A percentile compares a stretch with the other conserved stretches of the same genome.
Evolutionary conservation across 306 rosid genomes (phyloP).

Genomic region (Malus sylvestris): DNA sequence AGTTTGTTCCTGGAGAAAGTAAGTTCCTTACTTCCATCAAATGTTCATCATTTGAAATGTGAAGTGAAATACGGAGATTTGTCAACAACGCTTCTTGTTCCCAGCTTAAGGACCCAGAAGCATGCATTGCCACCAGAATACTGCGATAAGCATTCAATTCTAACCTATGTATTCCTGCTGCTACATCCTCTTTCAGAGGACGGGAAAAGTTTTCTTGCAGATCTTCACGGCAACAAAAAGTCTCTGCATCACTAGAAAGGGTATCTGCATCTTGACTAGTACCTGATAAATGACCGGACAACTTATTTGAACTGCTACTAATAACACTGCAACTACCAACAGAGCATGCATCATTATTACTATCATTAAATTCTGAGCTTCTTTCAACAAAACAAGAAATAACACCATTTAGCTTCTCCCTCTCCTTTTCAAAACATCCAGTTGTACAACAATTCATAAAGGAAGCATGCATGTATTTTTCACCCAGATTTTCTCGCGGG

Average conservation of each 20-base stretch:
- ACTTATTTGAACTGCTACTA: constrained; percentile 31
- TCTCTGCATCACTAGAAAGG: constrained; percentile 60
- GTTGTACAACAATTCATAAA: constrained; percentile 32
- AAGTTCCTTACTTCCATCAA: constrained; percentile 44
- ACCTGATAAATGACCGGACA: constrained; percentile 39
- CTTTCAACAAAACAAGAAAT: constrained; percentile 35
- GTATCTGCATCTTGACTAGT: constrained; percentile 40
- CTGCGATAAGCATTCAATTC: constrained; percentile 65
- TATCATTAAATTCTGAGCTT: constrained; percentile 37
- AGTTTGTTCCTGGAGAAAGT: constrained; percentile 30
- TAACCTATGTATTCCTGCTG: constrained; percentile 54
- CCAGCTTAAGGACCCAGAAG: constrained; percentile 91
- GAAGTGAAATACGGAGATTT: constrained; percentile 72
- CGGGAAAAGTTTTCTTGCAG: constrained; percentile 31
- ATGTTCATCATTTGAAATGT: constrained; percentile 86
- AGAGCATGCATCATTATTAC: constrained; percentile 54
- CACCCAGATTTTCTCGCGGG: constrained; percentile 56
- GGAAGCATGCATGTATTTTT: constrained; percentile 49
- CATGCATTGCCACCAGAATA: constrained; percentile 60
- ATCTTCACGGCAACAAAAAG: constrained; percentile 32
- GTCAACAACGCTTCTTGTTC: constrained; percentile 77
- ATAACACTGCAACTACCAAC: constrained; percentile 81
- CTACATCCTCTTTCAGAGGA: constrained; percentile 32
- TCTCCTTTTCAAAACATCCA: constrained; percentile 35
- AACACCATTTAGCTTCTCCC: constrained; percentile 26